Evolutionary conservation across 495 filamentous ascomycete genomes (phyloP), one percentile per base, ranked within the genome.

Genomic region (Daldinia vernicosa): DNA sequence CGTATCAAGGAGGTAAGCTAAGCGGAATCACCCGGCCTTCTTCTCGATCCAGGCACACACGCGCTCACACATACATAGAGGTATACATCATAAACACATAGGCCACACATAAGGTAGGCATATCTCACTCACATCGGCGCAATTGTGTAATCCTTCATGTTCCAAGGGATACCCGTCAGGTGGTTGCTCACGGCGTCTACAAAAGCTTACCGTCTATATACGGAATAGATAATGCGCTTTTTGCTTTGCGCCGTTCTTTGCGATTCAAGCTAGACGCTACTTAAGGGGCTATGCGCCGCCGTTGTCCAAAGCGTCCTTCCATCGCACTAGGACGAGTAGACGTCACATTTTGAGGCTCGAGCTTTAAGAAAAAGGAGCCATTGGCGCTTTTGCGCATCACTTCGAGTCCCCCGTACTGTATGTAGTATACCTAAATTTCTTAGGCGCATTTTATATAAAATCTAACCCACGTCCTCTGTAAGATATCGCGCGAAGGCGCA

Each of bases 11-110:
- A 60, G 64, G 60, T 53, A 53, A 17, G n/a, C 51, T 53, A 17
- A 30, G 28, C 74, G 71, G 71, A 74, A 72, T 75, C 68, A 76
- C 55, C 74, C 74, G 74, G 72, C 63, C 43, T 64, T 62, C 43
- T 68, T 68, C 55, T 63, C 59, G 57, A 73, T 69, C 66, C 58
- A 73, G 65, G 60, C 58, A 56, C 53, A 56, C 53, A 22, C 30
- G 53, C 53, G 53, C 53, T 28, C 53, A 55, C 40, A 54, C 28
- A 59, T 54, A 22, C n/a, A n/a, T n/a, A n/a, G n/a, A n/a, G n/a
- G n/a, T 6, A 33, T n/a, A 56, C 15, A 56, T 14, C 52, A 55
- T 28, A 55, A n/a, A 35, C 53, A 52, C 47, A 51, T 45, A 57
- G 52, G 28, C 28, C 39, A 62, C 24, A 53, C 52, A 58, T 24